Evolutionary conservation across 331 rosid species (phyloP), one percentile per base, ranked within the genome.

Genomic region (Ulmus americana): DNA sequence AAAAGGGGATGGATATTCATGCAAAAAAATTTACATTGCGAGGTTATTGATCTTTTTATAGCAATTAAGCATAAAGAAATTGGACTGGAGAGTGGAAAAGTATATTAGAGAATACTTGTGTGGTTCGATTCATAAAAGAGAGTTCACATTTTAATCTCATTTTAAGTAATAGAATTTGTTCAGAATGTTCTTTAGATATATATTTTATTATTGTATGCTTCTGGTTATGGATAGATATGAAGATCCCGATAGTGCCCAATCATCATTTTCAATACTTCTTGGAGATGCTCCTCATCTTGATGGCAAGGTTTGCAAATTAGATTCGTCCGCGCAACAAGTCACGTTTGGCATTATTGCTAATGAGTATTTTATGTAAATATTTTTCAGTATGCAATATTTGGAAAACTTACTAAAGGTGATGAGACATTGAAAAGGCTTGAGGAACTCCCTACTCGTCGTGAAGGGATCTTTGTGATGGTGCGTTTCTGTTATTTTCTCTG

Each of bases 391-490:
- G 95, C 99, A 15, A 84, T 94, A 80, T 94, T 94, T 76, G 99
- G 99, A 67, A 85, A 61, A 79, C 86, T 94, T 74, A 94, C 99
- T 8, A 87, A 82, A 74, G 97, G 99, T 6, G 97, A 87, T 18
- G 88, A 84, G 43, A 90, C 91, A 35, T 78, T 94, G 82, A 75
- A 72, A 67, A 85, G 78, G 80, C 88, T 94, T 0, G 99, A 90
- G 90, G 76, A 87, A 79, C 80, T 89, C 61, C 97, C 99, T 50
- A 94, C 99, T 18, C 97, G 82, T 51, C 80, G 51, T 38, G 95
- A 89, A 76, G 97, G 95, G 65, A 87, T 94, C 54, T 90, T 94
- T 77, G 95, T 90, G 43, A 90, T 90, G 99, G 99, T 94, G 85
- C 39, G 64, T 54, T 61, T 22, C 7, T 46, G 20, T 69, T 22